Percentiles rank a stretch among this genome's conserved stretches.
These are phyloP conservation scores for Entonaema liquescens DNA, from an alignment of 495 filamentous ascomycete species.

Conservation along the genomic window DNA sequence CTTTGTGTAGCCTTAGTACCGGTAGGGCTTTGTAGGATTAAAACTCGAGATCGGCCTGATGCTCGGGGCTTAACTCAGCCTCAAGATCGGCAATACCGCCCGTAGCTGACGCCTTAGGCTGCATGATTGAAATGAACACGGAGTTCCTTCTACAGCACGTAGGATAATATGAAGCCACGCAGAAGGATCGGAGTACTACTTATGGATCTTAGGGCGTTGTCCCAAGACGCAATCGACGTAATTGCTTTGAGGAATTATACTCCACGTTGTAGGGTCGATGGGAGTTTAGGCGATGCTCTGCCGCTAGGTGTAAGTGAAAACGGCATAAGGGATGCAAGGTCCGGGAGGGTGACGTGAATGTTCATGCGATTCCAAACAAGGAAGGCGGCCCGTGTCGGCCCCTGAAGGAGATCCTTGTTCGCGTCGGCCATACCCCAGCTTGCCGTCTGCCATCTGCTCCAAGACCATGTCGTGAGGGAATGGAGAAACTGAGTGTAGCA, in stretches of 20 bases:
- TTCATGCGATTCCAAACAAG: constrained; percentile 42
- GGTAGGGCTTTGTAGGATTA: not conserved
- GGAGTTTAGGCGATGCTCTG: not conserved
- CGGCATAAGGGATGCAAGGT: constrained; percentile 11
- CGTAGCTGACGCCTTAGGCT: constrained; percentile 18
- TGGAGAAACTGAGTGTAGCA: not conserved
- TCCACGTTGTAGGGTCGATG: constrained; percentile 31
- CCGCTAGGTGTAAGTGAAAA: not conserved
- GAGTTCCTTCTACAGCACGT: not conserved
- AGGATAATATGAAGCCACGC: not conserved
- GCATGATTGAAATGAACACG: not conserved
- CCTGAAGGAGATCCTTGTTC: constrained; percentile 29
- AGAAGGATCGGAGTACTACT: not conserved
- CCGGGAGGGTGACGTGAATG: constrained; percentile 21
- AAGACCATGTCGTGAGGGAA: constrained; percentile 14
- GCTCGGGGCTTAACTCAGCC: constrained; percentile 30
- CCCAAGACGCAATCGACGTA: not conserved
- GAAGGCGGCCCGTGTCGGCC: constrained; percentile 35
- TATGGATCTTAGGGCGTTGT: not conserved
- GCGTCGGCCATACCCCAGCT: constrained; percentile 16
- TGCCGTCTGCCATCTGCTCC: constrained; percentile 11
- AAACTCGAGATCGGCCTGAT: constrained; percentile 23
- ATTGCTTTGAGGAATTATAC: not conserved
- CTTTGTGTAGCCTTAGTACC: not conserved
- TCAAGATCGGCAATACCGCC: constrained; percentile 25